A percentile compares a stretch with the other conserved stretches of the same genome.
Conservation (phyloP, 345 rosid genomes). For the Schrenkiella parvula region DNA sequence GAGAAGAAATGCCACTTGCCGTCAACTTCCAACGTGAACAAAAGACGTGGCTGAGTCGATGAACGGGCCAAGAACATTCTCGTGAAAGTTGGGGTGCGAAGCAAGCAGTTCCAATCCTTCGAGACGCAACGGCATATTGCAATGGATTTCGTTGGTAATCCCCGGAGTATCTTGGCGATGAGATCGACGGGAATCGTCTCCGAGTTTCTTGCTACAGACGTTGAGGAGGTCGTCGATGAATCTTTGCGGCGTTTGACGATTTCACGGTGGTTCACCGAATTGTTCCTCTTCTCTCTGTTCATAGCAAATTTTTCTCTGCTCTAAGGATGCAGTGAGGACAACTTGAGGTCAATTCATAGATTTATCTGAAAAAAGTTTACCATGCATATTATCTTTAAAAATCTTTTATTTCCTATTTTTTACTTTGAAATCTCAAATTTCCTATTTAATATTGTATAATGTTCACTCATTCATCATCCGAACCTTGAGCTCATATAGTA, state of each 20-base stretch:
- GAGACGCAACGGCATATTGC: background rate
- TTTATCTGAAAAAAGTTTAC: background rate
- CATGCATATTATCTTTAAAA: background rate
- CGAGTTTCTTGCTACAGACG: background rate
- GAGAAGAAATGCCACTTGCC: conserved; percentile 10
- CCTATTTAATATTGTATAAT: background rate
- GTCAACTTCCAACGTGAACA: background rate
- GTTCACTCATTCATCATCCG: background rate
- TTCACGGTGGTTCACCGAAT: background rate
- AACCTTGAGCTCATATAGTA: background rate
- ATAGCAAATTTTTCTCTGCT: background rate
- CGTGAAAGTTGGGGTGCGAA: background rate
- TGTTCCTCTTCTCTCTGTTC: background rate
- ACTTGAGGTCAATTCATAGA: background rate
- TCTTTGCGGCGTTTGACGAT: background rate
- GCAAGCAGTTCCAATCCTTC: background rate
- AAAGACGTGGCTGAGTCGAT: background rate
- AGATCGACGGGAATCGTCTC: background rate
- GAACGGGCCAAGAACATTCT: background rate
- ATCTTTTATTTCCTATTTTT: background rate
- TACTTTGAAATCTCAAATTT: background rate
- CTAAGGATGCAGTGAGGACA: background rate
- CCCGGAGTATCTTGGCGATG: background rate
- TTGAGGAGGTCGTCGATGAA: background rate
- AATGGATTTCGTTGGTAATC: background rate